A percentile compares a stretch with the other conserved stretches of the same genome.
These are phyloP conservation scores for Intubia oerlemansii DNA, from an alignment of 2,329 filamentous ascomycete genomes.

Conservation along the genomic window DNA sequence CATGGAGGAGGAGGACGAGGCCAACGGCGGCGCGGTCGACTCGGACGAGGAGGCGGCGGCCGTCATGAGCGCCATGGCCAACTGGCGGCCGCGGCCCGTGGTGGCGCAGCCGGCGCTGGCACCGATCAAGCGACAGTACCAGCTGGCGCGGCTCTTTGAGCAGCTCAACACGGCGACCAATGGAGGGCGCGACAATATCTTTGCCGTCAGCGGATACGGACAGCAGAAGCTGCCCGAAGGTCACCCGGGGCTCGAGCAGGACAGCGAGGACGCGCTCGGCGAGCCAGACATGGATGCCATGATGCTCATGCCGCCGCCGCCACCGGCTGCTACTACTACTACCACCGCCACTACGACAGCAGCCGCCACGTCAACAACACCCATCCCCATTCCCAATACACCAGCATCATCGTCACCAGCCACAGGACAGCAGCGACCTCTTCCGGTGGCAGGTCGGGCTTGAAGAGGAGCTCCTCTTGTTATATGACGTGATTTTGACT, in stretches of 20 bases:
- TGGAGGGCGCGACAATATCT: conserved; percentile 42
- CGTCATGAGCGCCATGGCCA: conserved; percentile 62
- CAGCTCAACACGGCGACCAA: conserved; percentile 46
- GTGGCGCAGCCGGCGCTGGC: conserved; percentile 41
- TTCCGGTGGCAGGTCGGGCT: conserved; percentile 3
- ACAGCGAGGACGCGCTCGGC: conserved; percentile 34
- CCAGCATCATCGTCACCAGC: no score
- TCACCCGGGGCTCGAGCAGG: conserved; percentile 22
- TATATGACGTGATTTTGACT: no score
- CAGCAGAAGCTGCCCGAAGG: conserved; percentile 30
- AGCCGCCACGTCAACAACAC: conserved; percentile 4
- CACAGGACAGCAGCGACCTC: conserved; percentile 1
- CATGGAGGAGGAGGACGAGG: conserved; percentile 66
- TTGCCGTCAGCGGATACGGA: conserved; percentile 34
- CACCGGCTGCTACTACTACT: conserved; percentile 1
- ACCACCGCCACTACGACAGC: background rate
- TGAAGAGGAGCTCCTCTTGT: no score
- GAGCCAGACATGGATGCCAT: conserved; percentile 27
- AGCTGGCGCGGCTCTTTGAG: conserved; percentile 39
- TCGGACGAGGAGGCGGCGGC: conserved; percentile 84
- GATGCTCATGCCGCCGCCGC: conserved; percentile 8
- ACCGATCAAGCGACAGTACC: conserved; percentile 41
- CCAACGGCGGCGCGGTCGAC: conserved; percentile 63
- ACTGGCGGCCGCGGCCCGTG: conserved; percentile 60
- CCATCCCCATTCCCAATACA: conserved; percentile 5